These are phyloP conservation scores for Fusarium secorum DNA, from an alignment of 2,329 filamentous ascomycete species.

Conservation along the genomic window DNA sequence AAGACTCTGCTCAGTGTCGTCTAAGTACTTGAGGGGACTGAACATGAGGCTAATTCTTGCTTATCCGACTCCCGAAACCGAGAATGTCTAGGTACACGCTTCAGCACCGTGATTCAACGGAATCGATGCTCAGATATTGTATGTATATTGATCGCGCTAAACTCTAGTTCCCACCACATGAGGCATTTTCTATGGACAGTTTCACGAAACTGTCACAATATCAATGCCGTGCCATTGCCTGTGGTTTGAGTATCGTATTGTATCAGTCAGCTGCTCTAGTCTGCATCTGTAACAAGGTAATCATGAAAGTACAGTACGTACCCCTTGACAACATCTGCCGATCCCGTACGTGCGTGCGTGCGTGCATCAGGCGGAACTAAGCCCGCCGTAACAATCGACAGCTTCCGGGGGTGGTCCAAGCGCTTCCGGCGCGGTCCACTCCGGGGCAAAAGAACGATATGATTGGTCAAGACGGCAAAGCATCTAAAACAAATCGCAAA, in stretches of 20 bases:
- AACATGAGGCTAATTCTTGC: background rate
- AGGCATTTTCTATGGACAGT: background rate
- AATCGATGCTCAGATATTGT: background rate
- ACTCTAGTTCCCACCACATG: background rate
- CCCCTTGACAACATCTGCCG: slow-evolving; percentile 2
- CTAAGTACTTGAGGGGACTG: background rate
- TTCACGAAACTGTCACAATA: background rate
- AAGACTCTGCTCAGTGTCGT: background rate
- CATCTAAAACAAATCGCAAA: slow-evolving; percentile 19
- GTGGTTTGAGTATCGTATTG: background rate
- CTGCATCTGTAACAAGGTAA: background rate
- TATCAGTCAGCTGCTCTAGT: background rate
- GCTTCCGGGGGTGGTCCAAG: slow-evolving; percentile 22
- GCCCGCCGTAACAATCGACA: background rate
- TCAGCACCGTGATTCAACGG: background rate
- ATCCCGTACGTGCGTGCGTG: background rate
- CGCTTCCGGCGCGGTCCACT: slow-evolving; percentile 15
- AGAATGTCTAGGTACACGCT: background rate
- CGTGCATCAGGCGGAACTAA: slow-evolving; percentile 7
- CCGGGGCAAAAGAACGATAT: background rate
- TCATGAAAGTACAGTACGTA: background rate
- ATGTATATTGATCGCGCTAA: background rate
- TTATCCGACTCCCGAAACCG: background rate
- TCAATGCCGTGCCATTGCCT: background rate
- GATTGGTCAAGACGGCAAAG: slow-evolving; percentile 12